phyloP scores from a whole-genome alignment of 306 rosid species.

The Dryas octopetala region DNA sequence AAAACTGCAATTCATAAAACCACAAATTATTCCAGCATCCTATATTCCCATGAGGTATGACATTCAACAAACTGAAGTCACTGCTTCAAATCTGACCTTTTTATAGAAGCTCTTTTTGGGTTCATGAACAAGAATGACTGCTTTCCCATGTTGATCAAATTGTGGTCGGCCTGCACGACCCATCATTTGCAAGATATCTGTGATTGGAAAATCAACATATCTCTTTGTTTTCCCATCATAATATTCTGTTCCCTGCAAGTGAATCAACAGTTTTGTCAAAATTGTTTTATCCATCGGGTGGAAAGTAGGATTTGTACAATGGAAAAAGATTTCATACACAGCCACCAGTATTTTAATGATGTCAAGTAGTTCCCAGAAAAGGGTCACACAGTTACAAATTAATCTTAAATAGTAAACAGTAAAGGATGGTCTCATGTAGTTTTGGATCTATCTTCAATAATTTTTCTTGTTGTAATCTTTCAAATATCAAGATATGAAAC shows the following conservation, averaged over 20 bases:
- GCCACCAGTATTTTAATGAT: background rate
- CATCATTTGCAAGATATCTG: conserved; percentile 99
- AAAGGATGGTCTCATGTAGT: background rate
- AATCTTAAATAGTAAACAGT: background rate
- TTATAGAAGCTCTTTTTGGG: conserved; percentile 97
- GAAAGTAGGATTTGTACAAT: background rate
- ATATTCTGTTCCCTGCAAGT: conserved; percentile 85
- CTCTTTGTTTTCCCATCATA: conserved; percentile 90
- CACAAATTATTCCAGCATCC: conserved; percentile 27
- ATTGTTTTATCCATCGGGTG: background rate
- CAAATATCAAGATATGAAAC: background rate
- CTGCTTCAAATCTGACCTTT: conserved; percentile 54
- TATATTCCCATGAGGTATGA: conserved; percentile 1
- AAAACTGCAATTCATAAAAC: conserved; percentile 60
- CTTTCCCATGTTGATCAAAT: conserved; percentile 97
- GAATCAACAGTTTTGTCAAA: conserved; percentile 10
- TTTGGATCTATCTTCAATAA: background rate
- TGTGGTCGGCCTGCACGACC: conserved; percentile 99
- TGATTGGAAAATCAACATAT: conserved; percentile 95
- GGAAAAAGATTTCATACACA: background rate
- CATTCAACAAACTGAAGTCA: conserved; percentile 5
- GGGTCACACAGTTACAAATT: background rate
- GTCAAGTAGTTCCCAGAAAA: too few species aligned
- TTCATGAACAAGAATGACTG: conserved; percentile 99
- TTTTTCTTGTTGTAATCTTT: background rate